A percentile compares a stretch with the other conserved stretches of the same genome.
phyloP scores from a whole-genome alignment of 106 monocot genomes.

The Phalaenopsis equestris region DNA sequence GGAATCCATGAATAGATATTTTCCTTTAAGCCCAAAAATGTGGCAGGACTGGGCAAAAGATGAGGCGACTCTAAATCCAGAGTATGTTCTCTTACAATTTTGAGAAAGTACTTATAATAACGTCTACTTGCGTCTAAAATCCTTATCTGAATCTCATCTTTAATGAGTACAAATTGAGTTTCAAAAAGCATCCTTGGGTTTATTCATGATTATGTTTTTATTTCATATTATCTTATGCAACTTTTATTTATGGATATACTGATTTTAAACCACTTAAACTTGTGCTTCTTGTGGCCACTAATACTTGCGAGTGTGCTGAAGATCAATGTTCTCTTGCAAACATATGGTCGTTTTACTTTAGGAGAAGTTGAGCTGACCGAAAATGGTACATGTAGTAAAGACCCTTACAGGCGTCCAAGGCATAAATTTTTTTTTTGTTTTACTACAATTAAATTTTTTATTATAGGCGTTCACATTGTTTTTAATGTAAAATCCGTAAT shows the following conservation, averaged over 20 bases:
- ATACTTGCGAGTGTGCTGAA: not conserved
- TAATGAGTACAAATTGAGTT: not conserved
- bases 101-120: not conserved
- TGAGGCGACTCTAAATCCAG: conserved; percentile 42
- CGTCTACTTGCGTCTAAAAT: not conserved
- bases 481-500: not conserved
- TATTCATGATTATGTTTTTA: not conserved
- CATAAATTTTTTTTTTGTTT: not conserved
- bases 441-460: not conserved
- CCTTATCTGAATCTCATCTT: not conserved
- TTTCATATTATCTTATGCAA: not conserved
- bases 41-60: conserved; percentile 93
- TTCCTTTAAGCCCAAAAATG: conserved; percentile 72
- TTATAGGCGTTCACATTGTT: not conserved
- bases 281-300: no score
- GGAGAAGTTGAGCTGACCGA: not conserved
- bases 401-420: not conserved
- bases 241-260: not conserved
- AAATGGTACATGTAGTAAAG: not conserved
- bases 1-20: conserved; percentile 64
- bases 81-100: conserved; percentile 25
- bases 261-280: not conserved
- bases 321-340: not conserved
- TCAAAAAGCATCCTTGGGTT: not conserved
- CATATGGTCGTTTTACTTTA: not conserved